These are phyloP conservation scores for Aspergillus hancockii DNA, from an alignment of 495 filamentous ascomycete genomes.

Conservation along the genomic window DNA sequence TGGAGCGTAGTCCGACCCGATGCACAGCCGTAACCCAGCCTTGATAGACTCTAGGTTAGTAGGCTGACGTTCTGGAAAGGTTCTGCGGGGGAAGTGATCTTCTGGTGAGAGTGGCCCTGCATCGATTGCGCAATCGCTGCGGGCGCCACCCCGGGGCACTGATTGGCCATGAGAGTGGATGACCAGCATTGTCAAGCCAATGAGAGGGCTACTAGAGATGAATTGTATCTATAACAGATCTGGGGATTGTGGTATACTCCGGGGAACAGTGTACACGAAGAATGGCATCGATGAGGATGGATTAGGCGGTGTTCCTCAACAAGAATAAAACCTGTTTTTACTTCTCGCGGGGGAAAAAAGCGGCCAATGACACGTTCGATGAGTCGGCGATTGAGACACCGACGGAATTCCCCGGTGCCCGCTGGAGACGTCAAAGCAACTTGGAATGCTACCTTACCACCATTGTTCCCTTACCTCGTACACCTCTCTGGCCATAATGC, in stretches of 20 bases:
- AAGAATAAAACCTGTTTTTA: not conserved
- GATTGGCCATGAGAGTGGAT: not conserved
- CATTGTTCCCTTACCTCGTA: not conserved
- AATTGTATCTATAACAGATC: not conserved
- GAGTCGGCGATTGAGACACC: not conserved
- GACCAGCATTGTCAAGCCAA: not conserved
- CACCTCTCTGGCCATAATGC: not conserved
- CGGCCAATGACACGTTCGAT: not conserved
- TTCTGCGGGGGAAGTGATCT: not conserved
- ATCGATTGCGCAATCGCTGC: not conserved
- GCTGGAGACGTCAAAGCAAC: not conserved
- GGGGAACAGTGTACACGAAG: not conserved
- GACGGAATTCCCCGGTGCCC: not conserved
- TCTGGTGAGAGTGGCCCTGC: not conserved
- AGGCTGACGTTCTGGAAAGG: not conserved
- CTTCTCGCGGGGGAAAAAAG: no score
- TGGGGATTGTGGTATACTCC: not conserved
- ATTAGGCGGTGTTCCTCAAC: not conserved
- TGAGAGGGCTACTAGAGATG: not conserved
- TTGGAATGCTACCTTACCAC: not conserved
- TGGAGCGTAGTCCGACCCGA: no score
- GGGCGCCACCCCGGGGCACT: not conserved
- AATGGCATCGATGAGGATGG: not conserved
- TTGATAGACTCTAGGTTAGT: no score
- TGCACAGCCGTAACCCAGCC: no score